Evolutionary conservation across 805 yeast species (phyloP), one percentile per base, ranked within the genome.

Genomic region (Scheffersomyces lignosus): DNA sequence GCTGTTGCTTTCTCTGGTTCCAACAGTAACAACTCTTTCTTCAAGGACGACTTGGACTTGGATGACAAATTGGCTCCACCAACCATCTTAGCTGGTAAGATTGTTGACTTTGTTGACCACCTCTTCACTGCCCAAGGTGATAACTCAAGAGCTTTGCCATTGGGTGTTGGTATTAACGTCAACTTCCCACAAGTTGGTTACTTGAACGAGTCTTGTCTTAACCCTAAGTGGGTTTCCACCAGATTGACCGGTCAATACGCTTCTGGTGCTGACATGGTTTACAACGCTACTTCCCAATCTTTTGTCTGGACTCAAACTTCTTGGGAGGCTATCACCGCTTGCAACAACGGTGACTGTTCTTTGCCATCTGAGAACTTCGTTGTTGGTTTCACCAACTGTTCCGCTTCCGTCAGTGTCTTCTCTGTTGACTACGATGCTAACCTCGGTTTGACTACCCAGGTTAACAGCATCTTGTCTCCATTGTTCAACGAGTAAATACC

Each of bases 1-100:
- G 75, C 74, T 4, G 54, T 74, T 50, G 78, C 79, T 7, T 63
- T 75, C 52, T 71, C 77, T n/a, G 80, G 78, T 33, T 59, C 77
- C 25, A 70, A 71, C 48, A 15, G 51, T 10, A 73, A 73, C 63
- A 73, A 75, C 57, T 68, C 79, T 13, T 74, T 70, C 58, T 71
- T 52, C 61, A 60, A 64, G 51, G 79, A 75, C 52, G 53, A 58
- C 34, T 59, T 71, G 41, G 62, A 66, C 49, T 44, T 50, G 36
- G 64, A 63, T 20, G 73, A 73, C 49, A 54, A 68, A 32, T 40
- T 48, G 27, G 61, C 61, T 32, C 63, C 74, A 29, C 57, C 70
- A 27, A 73, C 73, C 56, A 73, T 75, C 37, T 70, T 71, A 46
- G 64, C 77, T 27, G 48, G 59, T 27, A 57, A 60, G 48, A 56